Base-by-base conservation (phyloP, 75 land plant species). In the Pinus tabuliformis region DNA sequence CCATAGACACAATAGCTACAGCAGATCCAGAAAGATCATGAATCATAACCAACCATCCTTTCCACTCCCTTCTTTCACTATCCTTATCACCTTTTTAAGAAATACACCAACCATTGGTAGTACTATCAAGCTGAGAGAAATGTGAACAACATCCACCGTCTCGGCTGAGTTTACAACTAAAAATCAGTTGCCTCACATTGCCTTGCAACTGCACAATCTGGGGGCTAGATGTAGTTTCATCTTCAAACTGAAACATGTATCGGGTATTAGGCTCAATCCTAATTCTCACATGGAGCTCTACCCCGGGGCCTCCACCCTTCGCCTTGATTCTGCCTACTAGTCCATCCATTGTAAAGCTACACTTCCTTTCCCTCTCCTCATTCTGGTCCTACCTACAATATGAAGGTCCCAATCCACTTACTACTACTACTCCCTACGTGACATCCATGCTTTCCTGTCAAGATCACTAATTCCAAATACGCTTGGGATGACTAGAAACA, bases 151-250 rank as follows among this genome's bases (percentile, higher is more conserved):
- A n/a, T n/a, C n/a, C n/a, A n/a, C n/a, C n/a, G n/a, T n/a, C n/a
- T n/a, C n/a, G n/a, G n/a, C n/a, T n/a, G n/a, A n/a, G n/a, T 56
- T 95, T 93, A 87, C 95, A 95, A 65, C 91, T 92, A 77, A 95
- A 95, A 21, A 95, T 90, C 1, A 93, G 95, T 79, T 95, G 98
- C 75, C 81, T 86, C 24, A 83, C 83, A 65, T 66, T 83, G 65
- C 96, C 91, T 59, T 86, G 90, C 76, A 92, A 80, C 78, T 95
- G 98, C 75, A 91, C 91, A 42, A 95, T 85, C 80, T 95, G 95
- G 0, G 98, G 96, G 42, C 89, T 91, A 62, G 76, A 76, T 36
- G 68, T 84, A 2, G 90, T 86, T 63, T 87, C 88, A 21, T 90
- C 95, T 30, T 95, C 93, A 61, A 95, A 95, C 92, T 92, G 87